phyloP scores from a whole-genome alignment of 2,329 filamentous ascomycete species.

The Pseudocercospora fuligena region DNA sequence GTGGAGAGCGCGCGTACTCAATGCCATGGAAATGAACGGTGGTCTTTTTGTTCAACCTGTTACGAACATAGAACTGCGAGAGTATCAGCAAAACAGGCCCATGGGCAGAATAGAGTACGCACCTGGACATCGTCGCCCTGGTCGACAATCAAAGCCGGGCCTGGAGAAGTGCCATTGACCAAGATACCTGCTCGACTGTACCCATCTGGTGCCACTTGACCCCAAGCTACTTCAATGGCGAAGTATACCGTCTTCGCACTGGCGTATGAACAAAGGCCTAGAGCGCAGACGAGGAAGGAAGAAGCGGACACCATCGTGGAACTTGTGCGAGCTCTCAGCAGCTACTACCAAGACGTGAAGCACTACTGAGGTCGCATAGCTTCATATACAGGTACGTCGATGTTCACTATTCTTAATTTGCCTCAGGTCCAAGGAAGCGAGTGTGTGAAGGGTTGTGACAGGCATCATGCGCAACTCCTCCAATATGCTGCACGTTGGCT shows the following conservation, averaged over 20 bases:
- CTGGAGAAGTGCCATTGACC: conserved; percentile 25
- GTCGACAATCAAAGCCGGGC: conserved; percentile 23
- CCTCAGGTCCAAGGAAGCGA: background rate
- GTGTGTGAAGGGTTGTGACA: conserved; percentile 6
- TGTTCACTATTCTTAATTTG: background rate
- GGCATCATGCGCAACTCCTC: conserved; percentile 11
- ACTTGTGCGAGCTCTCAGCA: background rate
- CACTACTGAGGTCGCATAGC: background rate
- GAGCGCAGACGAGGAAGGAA: conserved; percentile 8
- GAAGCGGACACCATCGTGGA: conserved; percentile 13
- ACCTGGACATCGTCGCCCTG: conserved; percentile 27
- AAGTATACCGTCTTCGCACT: conserved; percentile 16
- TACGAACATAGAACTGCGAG: conserved; percentile 23
- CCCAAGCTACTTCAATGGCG: conserved; percentile 19
- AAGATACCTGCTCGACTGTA: conserved; percentile 21
- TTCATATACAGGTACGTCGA: conserved; percentile 1
- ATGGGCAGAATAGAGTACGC: background rate
- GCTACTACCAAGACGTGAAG: background rate
- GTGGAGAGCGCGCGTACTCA: conserved; percentile 3
- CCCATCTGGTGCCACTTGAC: conserved; percentile 25
- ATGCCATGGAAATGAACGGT: conserved; percentile 32
- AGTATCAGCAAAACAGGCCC: background rate
- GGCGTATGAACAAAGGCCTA: conserved; percentile 10
- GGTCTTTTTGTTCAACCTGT: conserved; percentile 20
- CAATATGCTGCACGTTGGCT: conserved; percentile 14